A percentile compares a stretch with the other conserved stretches of the same genome.
Conservation (phyloP, 2,329 filamentous ascomycete species). For the Fonsecaea pedrosoi region DNA sequence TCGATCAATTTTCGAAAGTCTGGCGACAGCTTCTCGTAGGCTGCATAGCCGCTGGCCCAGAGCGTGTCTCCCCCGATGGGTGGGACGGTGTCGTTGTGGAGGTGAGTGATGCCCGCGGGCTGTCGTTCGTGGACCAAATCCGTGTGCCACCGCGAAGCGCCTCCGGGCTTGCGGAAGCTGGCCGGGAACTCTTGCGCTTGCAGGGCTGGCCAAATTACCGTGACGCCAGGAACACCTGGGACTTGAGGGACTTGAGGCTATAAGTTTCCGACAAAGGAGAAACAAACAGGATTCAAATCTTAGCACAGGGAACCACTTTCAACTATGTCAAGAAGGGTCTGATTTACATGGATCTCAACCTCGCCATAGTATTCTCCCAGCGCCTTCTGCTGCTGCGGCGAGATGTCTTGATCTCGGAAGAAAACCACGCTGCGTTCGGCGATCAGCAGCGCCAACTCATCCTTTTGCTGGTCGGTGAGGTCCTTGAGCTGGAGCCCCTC, state of each 20-base stretch:
- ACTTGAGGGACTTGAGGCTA: constrained; percentile 63
- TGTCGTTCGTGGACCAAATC: constrained; percentile 63
- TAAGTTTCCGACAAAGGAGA: constrained; percentile 60
- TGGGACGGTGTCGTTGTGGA: constrained; percentile 59
- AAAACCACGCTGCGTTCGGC: constrained; percentile 60
- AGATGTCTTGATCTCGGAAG: constrained; percentile 57
- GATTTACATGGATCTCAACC: constrained; percentile 54
- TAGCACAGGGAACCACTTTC: constrained; percentile 54
- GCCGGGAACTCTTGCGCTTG: constrained; percentile 65
- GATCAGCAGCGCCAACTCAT: constrained; percentile 64
- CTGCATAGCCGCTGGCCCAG: constrained; percentile 60
- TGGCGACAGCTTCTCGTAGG: constrained; percentile 62
- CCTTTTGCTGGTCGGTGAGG: constrained; percentile 66
- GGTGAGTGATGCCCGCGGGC: constrained; percentile 61
- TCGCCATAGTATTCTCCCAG: constrained; percentile 47
- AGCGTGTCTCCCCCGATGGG: constrained; percentile 57
- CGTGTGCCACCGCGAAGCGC: constrained; percentile 61
- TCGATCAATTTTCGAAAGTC: constrained; percentile 43
- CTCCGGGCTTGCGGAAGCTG: constrained; percentile 67
- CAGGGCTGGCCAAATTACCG: constrained; percentile 63
- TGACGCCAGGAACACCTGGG: constrained; percentile 57
- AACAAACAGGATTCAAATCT: constrained; percentile 48
- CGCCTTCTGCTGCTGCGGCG: constrained; percentile 46
- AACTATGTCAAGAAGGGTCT: constrained; percentile 52
- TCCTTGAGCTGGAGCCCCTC: constrained; percentile 56